Evolutionary conservation across 805 yeast species (phyloP).

Genomic region (Candida vaughaniae): DNA sequence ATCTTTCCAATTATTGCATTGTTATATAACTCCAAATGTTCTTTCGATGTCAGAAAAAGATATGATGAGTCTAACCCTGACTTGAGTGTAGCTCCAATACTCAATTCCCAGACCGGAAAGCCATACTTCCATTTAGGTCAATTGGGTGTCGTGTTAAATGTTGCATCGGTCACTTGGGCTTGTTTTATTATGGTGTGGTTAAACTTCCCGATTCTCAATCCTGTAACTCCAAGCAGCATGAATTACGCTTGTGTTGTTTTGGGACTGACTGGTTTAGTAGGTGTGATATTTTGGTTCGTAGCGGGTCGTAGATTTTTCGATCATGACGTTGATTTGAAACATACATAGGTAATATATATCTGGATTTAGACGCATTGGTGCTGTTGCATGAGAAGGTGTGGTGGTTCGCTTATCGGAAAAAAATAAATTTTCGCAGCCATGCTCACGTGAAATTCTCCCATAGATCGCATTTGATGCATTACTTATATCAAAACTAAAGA

Average conservation of each 20-base stretch:
- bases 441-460: slow-evolving; percentile 9
- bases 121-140: slow-evolving; percentile 18
- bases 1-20: slow-evolving; percentile 27
- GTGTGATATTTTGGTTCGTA: slow-evolving; percentile 18
- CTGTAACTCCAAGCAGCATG: slow-evolving; percentile 18
- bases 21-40: slow-evolving; percentile 12
- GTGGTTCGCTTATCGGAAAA: neutral
- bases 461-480: neutral
- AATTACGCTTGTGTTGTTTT: slow-evolving; percentile 22
- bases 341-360: neutral
- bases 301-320: slow-evolving; percentile 15
- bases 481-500: too few species aligned
- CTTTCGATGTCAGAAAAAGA: slow-evolving; percentile 11
- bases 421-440: slow-evolving; percentile 5
- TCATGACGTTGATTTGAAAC: slow-evolving; percentile 11
- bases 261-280: slow-evolving; percentile 18
- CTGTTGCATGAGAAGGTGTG: neutral
- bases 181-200: slow-evolving; percentile 20
- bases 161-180: slow-evolving; percentile 18
- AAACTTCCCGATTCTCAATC: slow-evolving; percentile 16
- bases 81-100: slow-evolving; percentile 4
- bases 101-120: slow-evolving; percentile 6
- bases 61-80: slow-evolving; percentile 1
- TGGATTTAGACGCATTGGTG: neutral
- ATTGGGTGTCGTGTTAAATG: slow-evolving; percentile 17